These are phyloP conservation scores for Blastobotrys petasosporus DNA, from an alignment of 1,139 yeast genomes.

Conservation along the genomic window DNA sequence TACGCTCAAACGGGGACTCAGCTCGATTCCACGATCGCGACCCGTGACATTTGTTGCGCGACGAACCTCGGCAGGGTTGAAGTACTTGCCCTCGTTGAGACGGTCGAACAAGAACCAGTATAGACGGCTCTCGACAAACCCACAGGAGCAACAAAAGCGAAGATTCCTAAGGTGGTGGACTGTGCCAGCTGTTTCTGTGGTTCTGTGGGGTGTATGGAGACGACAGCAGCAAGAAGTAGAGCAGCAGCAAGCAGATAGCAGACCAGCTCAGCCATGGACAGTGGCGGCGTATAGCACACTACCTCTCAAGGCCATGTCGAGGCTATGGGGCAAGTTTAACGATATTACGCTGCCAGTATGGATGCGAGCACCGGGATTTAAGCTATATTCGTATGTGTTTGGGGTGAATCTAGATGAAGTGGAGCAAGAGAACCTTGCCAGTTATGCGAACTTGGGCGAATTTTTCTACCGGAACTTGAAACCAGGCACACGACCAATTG, in stretches of 20 bases:
- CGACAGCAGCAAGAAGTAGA: slow-evolving; percentile 27
- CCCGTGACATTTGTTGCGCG: slow-evolving; percentile 16
- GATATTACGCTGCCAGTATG: slow-evolving; percentile 79
- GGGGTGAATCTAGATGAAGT: slow-evolving; percentile 90
- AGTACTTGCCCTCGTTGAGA: slow-evolving; percentile 13
- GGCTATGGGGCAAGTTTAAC: slow-evolving; percentile 92
- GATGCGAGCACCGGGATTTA: slow-evolving; percentile 79
- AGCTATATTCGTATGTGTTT: slow-evolving; percentile 69
- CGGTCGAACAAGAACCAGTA: slow-evolving; percentile 16
- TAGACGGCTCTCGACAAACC: slow-evolving; percentile 7
- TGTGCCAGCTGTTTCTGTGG: slow-evolving; percentile 55
- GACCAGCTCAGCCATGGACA: slow-evolving; percentile 76
- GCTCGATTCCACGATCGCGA: slow-evolving; percentile 15
- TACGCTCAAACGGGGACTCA: slow-evolving; percentile 27
- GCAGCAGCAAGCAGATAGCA: slow-evolving; percentile 17
- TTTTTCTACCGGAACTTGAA: slow-evolving; percentile 81
- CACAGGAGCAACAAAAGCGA: slow-evolving; percentile 23
- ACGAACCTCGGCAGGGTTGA: slow-evolving; percentile 12
- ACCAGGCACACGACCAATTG: slow-evolving; percentile 78
- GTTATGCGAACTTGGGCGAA: slow-evolving; percentile 77
- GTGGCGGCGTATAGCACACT: slow-evolving; percentile 83
- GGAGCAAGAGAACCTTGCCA: slow-evolving; percentile 69
- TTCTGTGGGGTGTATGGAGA: slow-evolving; percentile 60
- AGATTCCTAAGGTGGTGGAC: slow-evolving; percentile 65
- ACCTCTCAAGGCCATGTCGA: slow-evolving; percentile 84